Percentiles rank a stretch among this genome's conserved stretches.
phyloP scores from a whole-genome alignment of 1,139 yeast species.

The Magnusiomyces tetraspermus region DNA sequence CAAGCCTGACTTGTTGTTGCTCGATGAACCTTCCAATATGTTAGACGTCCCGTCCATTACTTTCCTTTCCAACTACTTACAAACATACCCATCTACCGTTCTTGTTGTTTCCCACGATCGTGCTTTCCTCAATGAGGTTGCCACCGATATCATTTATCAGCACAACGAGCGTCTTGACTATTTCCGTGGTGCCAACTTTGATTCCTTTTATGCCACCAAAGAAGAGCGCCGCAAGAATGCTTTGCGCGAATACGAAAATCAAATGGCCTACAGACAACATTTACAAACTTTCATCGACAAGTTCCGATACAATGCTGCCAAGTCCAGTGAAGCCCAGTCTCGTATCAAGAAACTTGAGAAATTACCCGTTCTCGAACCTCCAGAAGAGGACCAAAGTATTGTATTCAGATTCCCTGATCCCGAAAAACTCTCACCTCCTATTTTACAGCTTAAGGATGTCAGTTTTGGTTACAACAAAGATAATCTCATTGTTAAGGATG shows the following conservation, averaged over 20 bases:
- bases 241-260: constrained; percentile 89
- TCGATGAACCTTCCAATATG: constrained; percentile 99
- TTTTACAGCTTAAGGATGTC: constrained; percentile 78
- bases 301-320: constrained; percentile 94
- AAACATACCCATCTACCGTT: constrained; percentile 83
- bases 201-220: constrained; percentile 82
- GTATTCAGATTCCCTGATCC: constrained; percentile 94
- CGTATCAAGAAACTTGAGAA: constrained; percentile 94
- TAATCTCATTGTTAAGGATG: constrained; percentile 56
- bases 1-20: constrained; percentile 81
- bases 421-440: constrained; percentile 86
- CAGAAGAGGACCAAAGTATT: constrained; percentile 81
- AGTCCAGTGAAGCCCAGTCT: constrained; percentile 94
- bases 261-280: constrained; percentile 92
- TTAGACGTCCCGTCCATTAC: constrained; percentile 99
- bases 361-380: constrained; percentile 84
- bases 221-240: constrained; percentile 94
- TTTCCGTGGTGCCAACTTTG: constrained; percentile 90
- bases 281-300: constrained; percentile 91
- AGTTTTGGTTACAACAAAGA: constrained; percentile 71
- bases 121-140: constrained; percentile 92
- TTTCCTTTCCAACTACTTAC: constrained; percentile 78
- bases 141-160: constrained; percentile 95
- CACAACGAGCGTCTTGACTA: constrained; percentile 95
- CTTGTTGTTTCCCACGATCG: constrained; percentile 96